Evolutionary conservation across 2,329 filamentous ascomycete genomes (phyloP), one percentile per base, ranked within the genome.

Genomic region (Escovopsis weberi): DNA sequence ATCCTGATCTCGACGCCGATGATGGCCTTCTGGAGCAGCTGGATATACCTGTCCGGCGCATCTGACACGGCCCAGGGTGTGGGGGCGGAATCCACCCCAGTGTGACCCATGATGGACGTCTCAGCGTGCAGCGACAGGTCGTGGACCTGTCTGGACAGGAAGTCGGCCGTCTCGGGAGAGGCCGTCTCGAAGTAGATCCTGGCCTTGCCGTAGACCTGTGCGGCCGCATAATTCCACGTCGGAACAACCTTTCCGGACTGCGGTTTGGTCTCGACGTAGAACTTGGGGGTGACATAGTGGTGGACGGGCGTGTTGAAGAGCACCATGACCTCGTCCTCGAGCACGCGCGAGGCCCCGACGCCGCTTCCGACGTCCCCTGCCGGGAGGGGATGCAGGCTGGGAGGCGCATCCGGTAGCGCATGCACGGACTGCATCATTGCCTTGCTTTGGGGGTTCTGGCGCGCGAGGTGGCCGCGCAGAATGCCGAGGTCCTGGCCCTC

Each of bases 221-320:
- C 78, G 0, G 78, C 76, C 0, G 74, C 65, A 50, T 83, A 84
- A 56, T 84, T 78, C 80, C 79, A 83, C 0, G 79, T 84, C 1
- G 78, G 78, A 5, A 80, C 79, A 0, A 82, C 78, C 50, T 83
- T 83, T 10, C 69, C 78, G 0, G 70, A 77, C 0, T 52, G 54
- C 0, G 77, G 78, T 53, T 82, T 83, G 1, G 79, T 82, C 48
- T 76, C 67, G 10, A 61, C 65, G 60, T 82, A 83, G 58, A 82
- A 82, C 46, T 80, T 78, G 1, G 79, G 76, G 0, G 79, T 81
- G 5, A 83, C 70, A 50, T 83, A 83, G 58, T 79, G 74, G 33
- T 82, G 70, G 1, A 64, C 55, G 0, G 69, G 62, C 0, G 65
- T 66, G 38, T 67, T 81, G 64, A 84, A 83, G 12, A 82, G 61